Conservation (phyloP, 768 basidiomycete genomes). For the Mrakia blollopis region DNA sequence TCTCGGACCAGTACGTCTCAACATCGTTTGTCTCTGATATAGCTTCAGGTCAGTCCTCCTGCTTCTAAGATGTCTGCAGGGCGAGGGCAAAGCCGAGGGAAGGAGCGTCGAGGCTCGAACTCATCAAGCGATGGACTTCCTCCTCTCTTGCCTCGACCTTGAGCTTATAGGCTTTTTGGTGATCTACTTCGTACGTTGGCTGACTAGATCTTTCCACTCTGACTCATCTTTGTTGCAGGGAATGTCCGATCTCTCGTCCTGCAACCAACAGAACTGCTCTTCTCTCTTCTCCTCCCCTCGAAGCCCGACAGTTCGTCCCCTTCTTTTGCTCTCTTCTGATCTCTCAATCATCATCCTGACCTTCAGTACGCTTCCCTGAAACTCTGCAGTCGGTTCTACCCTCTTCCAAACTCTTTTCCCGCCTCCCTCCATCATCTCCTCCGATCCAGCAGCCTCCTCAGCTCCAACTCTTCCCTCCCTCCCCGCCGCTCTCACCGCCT, state of each 20-base stretch:
- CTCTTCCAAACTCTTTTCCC: background rate
- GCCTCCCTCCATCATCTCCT: background rate
- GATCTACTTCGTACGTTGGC: background rate
- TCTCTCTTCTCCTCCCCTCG: background rate
- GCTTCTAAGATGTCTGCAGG: background rate
- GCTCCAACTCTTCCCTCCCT: background rate
- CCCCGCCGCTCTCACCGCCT: background rate
- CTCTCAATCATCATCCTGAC: background rate
- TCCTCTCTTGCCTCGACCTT: too few relatives aligned
- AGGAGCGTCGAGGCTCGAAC: background rate
- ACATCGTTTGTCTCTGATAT: background rate
- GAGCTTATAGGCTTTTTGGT: too few relatives aligned
- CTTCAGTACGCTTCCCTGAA: background rate
- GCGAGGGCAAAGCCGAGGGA: background rate
- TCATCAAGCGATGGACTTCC: background rate
- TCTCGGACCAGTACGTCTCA: background rate
- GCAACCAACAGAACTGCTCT: background rate
- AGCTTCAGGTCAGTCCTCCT: background rate
- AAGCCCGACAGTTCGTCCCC: background rate
- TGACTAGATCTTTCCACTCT: background rate
- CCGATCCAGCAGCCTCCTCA: background rate
- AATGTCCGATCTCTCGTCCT: background rate
- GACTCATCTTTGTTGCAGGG: background rate
- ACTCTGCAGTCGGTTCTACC: background rate
- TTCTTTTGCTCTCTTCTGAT: background rate